Evolutionary conservation across 805 yeast genomes (phyloP).

Genomic region (Saccharomyces kudriavzevii): DNA sequence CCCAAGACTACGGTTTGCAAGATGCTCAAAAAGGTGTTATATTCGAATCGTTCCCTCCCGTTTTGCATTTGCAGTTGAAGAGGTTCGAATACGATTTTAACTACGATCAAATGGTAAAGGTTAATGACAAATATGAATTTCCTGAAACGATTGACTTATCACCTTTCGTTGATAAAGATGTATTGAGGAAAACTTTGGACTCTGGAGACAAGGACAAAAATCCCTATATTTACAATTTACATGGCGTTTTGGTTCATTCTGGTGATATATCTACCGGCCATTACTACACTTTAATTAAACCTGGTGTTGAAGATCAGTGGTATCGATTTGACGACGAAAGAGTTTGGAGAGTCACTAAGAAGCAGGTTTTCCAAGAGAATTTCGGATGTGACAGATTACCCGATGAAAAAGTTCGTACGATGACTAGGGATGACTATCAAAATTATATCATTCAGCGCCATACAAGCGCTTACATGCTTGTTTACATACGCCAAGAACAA

Average conservation of each 20-base stretch:
- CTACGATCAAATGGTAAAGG: slow-evolving; percentile 79
- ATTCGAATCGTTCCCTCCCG: slow-evolving; percentile 84
- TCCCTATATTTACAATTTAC: slow-evolving; percentile 56
- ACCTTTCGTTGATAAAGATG: slow-evolving; percentile 61
- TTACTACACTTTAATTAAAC: slow-evolving; percentile 89
- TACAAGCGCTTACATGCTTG: slow-evolving; percentile 95
- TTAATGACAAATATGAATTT: slow-evolving; percentile 86
- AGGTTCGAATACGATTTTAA: slow-evolving; percentile 91
- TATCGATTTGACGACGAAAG: slow-evolving; percentile 90
- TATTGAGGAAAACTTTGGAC: slow-evolving; percentile 20
- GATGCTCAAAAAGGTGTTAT: slow-evolving; percentile 96
- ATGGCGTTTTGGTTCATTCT: slow-evolving; percentile 91
- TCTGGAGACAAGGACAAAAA: slow-evolving; percentile 2
- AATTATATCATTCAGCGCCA: slow-evolving; percentile 65
- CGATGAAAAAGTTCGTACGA: slow-evolving; percentile 39
- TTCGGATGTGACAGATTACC: slow-evolving; percentile 69
- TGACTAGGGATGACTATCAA: slow-evolving; percentile 54
- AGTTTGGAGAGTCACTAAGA: slow-evolving; percentile 77
- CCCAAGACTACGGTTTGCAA: slow-evolving; percentile 82
- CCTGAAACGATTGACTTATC: slow-evolving; percentile 74
- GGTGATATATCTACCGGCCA: slow-evolving; percentile 97
- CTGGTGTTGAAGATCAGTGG: slow-evolving; percentile 66
- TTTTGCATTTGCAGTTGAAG: slow-evolving; percentile 84
- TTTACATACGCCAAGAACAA: slow-evolving; percentile 66
- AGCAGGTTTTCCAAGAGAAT: slow-evolving; percentile 85